Base-by-base conservation (phyloP, 1,284 basidiomycete genomes). In the Mycena citricolor region DNA sequence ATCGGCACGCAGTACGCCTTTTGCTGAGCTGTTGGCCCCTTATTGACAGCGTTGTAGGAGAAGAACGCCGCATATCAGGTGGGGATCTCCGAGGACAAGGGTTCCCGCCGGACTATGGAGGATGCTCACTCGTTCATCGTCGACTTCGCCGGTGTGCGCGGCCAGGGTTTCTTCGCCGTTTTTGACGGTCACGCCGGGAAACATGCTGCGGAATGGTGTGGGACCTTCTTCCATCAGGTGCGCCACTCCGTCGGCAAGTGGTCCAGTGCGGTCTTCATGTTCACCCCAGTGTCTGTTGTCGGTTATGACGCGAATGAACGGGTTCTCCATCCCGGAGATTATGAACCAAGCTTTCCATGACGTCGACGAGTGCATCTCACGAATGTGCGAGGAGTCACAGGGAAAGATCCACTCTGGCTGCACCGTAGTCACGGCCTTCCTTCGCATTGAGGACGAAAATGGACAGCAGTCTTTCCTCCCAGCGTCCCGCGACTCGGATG, bases 111-210 rank as follows among this genome's bases (percentile, higher is more conserved):
- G 51, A 91, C 87, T 25, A 99, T 99, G 97, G 97, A 99, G 65
- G 97, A 99, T 64, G 82, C 94, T 1, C 94, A 99, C 65, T 91
- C 92, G 23, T 97, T 97, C 60, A 81, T 98, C 42, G 89, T 94
- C 54, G 93, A 97, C 62, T 99, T 91, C 64, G 93, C 84, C 20
- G 81, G 84, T 25, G 76, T 99, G 11, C 81, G 84, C 33, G 95
- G 95, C 0, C 97, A 99, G 64, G 94, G 93, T 7, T 98, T 97
- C 72, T 98, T 97, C 62, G 94, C 94, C 10, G 84, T 99, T 32
- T 99, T 99, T 60, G 97, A 99, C 58, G 97, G 97, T 3, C 97
- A 99, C 62, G 97, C 97, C 0, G 97, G 97, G 16, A 98, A 97
- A 63, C 91, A 97, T 60, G 93, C 95, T 16, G 97, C 97, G 16